Evolutionary conservation across 345 rosid genomes (phyloP), one percentile per base, ranked within the genome.

Genomic region (Gossypium arboreum): DNA sequence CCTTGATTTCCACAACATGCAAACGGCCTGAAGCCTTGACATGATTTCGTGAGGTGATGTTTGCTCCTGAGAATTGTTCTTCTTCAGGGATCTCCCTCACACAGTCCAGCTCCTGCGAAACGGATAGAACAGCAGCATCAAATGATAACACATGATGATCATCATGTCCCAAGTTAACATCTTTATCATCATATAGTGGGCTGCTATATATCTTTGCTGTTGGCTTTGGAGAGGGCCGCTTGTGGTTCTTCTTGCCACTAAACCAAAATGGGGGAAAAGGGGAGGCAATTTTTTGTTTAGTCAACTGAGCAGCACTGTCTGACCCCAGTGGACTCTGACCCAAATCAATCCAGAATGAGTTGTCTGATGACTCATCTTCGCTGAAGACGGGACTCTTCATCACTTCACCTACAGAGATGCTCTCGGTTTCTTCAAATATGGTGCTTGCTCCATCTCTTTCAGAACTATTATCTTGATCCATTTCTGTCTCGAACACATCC

Each of bases 361-460:
- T 86, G 77, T 96, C 99, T 2, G 92, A 85, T 24, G 99, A 96
- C 75, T 91, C 99, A 76, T 96, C 97, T 79, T 96, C 99, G 39
- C 99, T 96, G 78, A 96, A 93, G 17, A 96, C 87, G 0, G 99
- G 99, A 80, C 99, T 96, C 83, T 90, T 96, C 89, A 96, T 96
- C 84, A 96, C 80, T 77, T 96, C 99, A 64, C 99, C 99, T 5
- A 96, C 89, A 1, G 98, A 96, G 54, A 91, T 79, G 83, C 92
- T 89, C 72, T 92, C 98, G 44, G 89, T 89, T 83, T 96, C 99
- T 80, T 96, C 99, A 88, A 90, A 93, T 71, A 90, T 89, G 55
- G 92, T 91, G 86, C 98, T 95, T 8, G 91, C 83, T 52, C 92
- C 93, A 82, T 93, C 98, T 79, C 87, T 89, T 70, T 91, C 97